These are phyloP conservation scores for Pseudogymnoascus sp. DNA, from an alignment of 2,329 filamentous ascomycete species.

Conservation along the genomic window DNA sequence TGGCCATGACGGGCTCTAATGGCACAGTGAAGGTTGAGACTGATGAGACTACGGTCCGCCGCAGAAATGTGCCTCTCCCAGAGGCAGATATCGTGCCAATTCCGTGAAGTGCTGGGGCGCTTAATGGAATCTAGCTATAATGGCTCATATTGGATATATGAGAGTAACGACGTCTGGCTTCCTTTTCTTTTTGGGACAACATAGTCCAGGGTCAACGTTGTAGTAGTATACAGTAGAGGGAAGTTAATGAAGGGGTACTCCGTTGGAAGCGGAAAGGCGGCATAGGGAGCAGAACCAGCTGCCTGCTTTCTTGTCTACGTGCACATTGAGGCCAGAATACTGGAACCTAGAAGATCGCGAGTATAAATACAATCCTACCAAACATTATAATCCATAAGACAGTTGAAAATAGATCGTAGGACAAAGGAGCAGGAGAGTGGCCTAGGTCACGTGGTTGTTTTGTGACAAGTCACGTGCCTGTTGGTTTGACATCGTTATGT, in stretches of 20 bases:
- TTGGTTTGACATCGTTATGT: background rate
- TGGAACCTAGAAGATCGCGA: background rate
- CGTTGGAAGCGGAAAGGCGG: background rate
- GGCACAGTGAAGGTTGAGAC: constrained; percentile 24
- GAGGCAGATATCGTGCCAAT: background rate
- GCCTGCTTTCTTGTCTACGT: background rate
- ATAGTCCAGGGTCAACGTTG: background rate
- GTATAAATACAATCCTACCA: background rate
- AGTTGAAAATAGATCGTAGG: background rate
- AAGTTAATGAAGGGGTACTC: background rate
- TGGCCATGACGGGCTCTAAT: constrained; percentile 23
- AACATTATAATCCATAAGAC: background rate
- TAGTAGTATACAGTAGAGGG: background rate
- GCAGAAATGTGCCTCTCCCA: constrained; percentile 19
- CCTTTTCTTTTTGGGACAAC: background rate
- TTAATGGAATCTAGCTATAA: background rate
- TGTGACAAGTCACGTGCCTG: background rate
- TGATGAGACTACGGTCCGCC: constrained; percentile 27
- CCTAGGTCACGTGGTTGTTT: background rate
- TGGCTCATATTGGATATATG: background rate
- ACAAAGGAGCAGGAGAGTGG: background rate
- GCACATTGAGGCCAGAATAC: background rate
- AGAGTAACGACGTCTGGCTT: background rate
- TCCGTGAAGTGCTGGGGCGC: background rate
- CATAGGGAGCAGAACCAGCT: background rate